Evolutionary conservation across 257 asterid species (phyloP).

Genomic region (Fraxinus americana): DNA sequence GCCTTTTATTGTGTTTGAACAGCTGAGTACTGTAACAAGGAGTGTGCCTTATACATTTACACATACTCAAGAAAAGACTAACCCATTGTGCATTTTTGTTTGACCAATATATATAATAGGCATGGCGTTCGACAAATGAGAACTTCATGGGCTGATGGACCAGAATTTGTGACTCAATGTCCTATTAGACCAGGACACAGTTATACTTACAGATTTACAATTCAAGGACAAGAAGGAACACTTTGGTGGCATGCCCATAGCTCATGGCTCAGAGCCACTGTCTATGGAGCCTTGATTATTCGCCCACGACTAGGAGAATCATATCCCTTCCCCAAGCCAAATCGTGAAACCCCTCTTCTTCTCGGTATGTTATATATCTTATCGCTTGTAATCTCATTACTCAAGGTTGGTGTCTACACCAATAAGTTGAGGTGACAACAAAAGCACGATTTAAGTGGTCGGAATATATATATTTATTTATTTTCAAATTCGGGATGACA

Average conservation of each 20-base stretch:
- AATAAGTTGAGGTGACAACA: too few relatives aligned
- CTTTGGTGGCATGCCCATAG: constrained; percentile 99
- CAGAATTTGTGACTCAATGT: constrained; percentile 88
- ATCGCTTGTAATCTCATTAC: neutral
- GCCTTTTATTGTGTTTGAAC: too few relatives aligned
- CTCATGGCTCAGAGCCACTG: constrained; percentile 93
- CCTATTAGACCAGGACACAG: constrained; percentile 88
- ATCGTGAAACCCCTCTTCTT: constrained; percentile 70
- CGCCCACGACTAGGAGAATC: constrained; percentile 64
- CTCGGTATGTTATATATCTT: constrained; percentile 48
- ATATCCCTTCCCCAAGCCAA: constrained; percentile 77
- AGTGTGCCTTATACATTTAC: too few relatives aligned
- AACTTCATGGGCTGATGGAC: constrained; percentile 91
- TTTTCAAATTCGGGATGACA: neutral
- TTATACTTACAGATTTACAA: constrained; percentile 75
- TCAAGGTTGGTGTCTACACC: neutral
- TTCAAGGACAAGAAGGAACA: constrained; percentile 91
- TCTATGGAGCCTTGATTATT: constrained; percentile 74
- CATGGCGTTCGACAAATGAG: constrained; percentile 81
- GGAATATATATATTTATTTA: neutral
- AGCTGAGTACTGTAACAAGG: too few relatives aligned
- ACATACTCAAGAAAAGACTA: too few relatives aligned
- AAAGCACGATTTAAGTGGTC: neutral
- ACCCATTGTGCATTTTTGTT: too few relatives aligned
- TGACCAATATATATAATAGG: constrained; percentile 42